Conservation (phyloP, 1,284 basidiomycete genomes). For the Marasmius tenuissimus region DNA sequence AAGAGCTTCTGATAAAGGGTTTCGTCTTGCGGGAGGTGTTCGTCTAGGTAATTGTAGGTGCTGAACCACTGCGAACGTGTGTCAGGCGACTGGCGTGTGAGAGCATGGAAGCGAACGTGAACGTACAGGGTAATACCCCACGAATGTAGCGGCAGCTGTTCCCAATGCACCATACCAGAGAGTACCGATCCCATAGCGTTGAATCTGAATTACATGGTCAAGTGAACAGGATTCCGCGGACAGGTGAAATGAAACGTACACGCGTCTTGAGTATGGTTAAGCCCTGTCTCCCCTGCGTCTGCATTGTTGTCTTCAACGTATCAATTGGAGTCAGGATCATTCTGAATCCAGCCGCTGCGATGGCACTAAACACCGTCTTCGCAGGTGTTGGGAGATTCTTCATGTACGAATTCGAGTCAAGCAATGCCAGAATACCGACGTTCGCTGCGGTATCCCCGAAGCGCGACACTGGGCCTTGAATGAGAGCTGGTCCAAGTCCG, state of each 20-base stretch:
- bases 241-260: slow-evolving; percentile 35
- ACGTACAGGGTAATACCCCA: slow-evolving; percentile 80
- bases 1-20: slow-evolving; percentile 58
- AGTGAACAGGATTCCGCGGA: neutral
- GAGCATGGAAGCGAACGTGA: slow-evolving; percentile 2
- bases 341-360: slow-evolving; percentile 74
- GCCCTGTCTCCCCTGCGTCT: slow-evolving; percentile 79
- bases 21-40: slow-evolving; percentile 56
- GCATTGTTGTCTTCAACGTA: slow-evolving; percentile 89
- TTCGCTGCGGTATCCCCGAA: slow-evolving; percentile 92
- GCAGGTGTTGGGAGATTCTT: slow-evolving; percentile 58
- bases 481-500: slow-evolving; percentile 77
- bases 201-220: slow-evolving; percentile 45
- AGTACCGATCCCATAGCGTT: slow-evolving; percentile 70
- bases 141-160: slow-evolving; percentile 88
- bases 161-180: slow-evolving; percentile 88
- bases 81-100: neutral
- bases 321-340: slow-evolving; percentile 88
- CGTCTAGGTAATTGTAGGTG: slow-evolving; percentile 82
- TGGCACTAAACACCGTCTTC: slow-evolving; percentile 71
- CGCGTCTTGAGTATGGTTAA: slow-evolving; percentile 63
- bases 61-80: slow-evolving; percentile 58
- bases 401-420: slow-evolving; percentile 70
- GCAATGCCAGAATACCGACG: slow-evolving; percentile 74
- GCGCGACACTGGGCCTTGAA: slow-evolving; percentile 76